Evolutionary conservation across 345 rosid species (phyloP), one percentile per base, ranked within the genome.

Genomic region (Theobroma cacao): DNA sequence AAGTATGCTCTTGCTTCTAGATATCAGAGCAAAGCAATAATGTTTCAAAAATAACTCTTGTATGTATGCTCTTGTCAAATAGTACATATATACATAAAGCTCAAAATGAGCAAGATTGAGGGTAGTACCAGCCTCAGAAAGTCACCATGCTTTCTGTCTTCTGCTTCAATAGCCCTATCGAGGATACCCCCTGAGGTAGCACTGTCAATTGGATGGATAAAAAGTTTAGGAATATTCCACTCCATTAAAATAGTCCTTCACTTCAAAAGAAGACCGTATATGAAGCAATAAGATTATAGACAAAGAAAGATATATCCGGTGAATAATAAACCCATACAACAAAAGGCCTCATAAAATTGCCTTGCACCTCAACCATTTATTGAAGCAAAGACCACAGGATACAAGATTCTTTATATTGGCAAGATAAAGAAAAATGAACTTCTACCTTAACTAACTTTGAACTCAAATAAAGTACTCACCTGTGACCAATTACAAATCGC

Each of bases 401-500:
- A 45, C 31, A 26, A 43, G 71, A 38, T n/a, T 40, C 15, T 47
- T 26, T 38, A 15, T 26, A 28, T 26, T 15, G 38, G 55, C 13
- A 45, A 22, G 15, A 47, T 28, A 69, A 1, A 72, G 71, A 26
- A 40, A 64, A 45, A 30, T 30, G 38, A 43, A 63, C 52, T 45
- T 67, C 20, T 48, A 31, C 6, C 26, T 69, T 77, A 59, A 74
- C 56, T 50, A 63, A 26, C 34, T 45, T 33, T 63, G 22, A 50
- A 76, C 52, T 62, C 10, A 40, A 64, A 75, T 33, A 24, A 24
- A 53, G 74, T 40, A 56, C 79, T 12, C 79, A 96, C 99, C 99
- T 96, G 82, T 96, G 98, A 40, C 99, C 99, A 77, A 96, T 96
- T 20, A 94, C 99, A 81, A 96, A 96, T 75, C 98, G 97, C 77